A percentile compares a stretch with the other conserved stretches of the same genome.
Evolutionary conservation across 2,329 filamentous ascomycete species (phyloP).

Genomic region (Talaromyces sp.): DNA sequence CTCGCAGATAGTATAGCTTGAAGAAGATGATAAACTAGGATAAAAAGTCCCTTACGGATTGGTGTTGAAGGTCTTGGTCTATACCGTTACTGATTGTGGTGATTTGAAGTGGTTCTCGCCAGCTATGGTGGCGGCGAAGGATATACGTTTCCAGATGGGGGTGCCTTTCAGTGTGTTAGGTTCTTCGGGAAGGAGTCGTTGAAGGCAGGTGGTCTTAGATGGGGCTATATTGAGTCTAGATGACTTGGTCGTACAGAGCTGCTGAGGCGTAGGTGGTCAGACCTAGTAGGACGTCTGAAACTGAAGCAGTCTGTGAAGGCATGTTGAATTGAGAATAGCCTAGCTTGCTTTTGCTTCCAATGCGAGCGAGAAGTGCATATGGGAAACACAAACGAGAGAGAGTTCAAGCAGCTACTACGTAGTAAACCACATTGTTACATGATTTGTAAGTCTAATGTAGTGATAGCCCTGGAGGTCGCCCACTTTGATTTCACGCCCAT

Average conservation of each 20-base stretch:
- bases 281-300: neutral
- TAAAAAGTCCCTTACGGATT: too few relatives aligned
- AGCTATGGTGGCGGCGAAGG: too few relatives aligned
- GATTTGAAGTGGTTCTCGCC: too few relatives aligned
- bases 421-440: neutral
- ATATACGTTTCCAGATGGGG: too few relatives aligned
- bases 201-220: neutral
- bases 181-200: neutral
- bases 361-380: too few relatives aligned
- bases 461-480: too few relatives aligned
- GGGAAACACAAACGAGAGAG: too few relatives aligned
- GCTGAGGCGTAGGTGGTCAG: neutral
- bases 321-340: neutral
- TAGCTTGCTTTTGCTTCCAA: neutral
- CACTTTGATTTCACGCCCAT: neutral
- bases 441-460: neutral
- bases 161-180: neutral
- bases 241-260: neutral
- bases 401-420: neutral
- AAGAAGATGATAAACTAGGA: too few relatives aligned
- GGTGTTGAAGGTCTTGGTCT: too few relatives aligned
- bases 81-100: too few relatives aligned
- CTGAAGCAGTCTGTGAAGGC: neutral
- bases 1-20: too few relatives aligned
- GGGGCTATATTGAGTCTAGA: neutral